These are phyloP conservation scores for Nicotiana attenuata DNA, from an alignment of 257 asterid species.

Conservation along the genomic window DNA sequence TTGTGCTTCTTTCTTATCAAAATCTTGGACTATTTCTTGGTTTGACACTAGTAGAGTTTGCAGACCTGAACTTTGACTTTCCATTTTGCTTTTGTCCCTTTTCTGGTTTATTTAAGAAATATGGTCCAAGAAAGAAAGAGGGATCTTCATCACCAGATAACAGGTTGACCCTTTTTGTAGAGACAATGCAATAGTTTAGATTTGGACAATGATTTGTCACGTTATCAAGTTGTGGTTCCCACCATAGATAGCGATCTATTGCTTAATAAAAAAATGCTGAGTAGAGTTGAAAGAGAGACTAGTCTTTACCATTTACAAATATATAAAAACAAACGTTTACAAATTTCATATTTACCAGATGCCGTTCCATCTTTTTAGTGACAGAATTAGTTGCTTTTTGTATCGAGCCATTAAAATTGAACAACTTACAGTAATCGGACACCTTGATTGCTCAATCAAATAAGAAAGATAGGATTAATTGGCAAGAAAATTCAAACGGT, in stretches of 20 bases:
- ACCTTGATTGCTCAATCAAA: too few relatives aligned
- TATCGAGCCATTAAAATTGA: too few relatives aligned
- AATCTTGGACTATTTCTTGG: conserved; percentile 9
- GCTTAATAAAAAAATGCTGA: too few relatives aligned
- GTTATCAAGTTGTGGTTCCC: background rate
- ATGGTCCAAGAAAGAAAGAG: background rate
- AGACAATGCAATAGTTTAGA: background rate
- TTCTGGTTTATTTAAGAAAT: background rate
- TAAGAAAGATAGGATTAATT: too few relatives aligned
- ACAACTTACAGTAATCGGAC: too few relatives aligned
- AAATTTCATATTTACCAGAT: too few relatives aligned
- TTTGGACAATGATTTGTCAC: background rate
- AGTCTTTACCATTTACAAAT: too few relatives aligned
- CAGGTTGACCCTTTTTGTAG: background rate
- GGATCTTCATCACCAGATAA: background rate
- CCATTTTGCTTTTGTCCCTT: conserved; percentile 14
- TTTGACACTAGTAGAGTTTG: conserved; percentile 17
- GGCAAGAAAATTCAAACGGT: too few relatives aligned
- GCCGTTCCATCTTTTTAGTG: too few relatives aligned
- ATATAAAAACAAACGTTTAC: too few relatives aligned
- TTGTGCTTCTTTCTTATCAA: background rate
- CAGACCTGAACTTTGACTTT: background rate
- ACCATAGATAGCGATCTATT: background rate
- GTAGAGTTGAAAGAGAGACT: too few relatives aligned
- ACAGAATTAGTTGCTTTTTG: too few relatives aligned